phyloP scores from a whole-genome alignment of 1,284 basidiomycete species.

The Malassezia vespertilionis region DNA sequence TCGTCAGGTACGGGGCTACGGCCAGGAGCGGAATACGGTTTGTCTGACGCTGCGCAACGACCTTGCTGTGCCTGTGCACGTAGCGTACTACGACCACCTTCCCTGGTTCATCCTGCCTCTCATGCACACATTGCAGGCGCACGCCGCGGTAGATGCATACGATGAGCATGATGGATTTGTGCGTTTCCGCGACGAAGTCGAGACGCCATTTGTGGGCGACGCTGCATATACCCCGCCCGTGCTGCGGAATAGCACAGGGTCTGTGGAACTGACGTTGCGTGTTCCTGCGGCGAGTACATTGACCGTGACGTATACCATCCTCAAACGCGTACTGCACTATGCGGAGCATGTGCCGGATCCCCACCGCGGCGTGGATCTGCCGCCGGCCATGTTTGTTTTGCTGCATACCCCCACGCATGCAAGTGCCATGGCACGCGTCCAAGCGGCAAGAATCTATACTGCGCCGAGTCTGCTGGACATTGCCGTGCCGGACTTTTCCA shows the following conservation, averaged over 20 bases:
- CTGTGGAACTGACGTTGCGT: constrained; percentile 56
- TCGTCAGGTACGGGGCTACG: constrained; percentile 63
- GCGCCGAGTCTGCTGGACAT: constrained; percentile 71
- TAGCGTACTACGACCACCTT: constrained; percentile 77
- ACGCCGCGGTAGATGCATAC: constrained; percentile 15
- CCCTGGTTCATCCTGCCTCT: constrained; percentile 85
- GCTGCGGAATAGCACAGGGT: constrained; percentile 18
- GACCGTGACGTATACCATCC: constrained; percentile 62
- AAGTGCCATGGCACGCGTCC: background rate
- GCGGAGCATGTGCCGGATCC: constrained; percentile 93
- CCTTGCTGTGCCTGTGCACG: constrained; percentile 50
- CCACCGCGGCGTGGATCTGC: constrained; percentile 83
- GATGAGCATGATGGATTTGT: constrained; percentile 20
- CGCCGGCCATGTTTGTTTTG: constrained; percentile 54
- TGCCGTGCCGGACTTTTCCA: constrained; percentile 92
- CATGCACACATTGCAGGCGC: constrained; percentile 63
- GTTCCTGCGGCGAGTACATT: constrained; percentile 58
- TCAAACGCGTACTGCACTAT: constrained; percentile 78
- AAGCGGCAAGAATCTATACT: constrained; percentile 57
- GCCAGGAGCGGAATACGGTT: constrained; percentile 66
- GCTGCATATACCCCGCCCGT: constrained; percentile 24
- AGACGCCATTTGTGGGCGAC: constrained; percentile 18
- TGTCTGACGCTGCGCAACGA: constrained; percentile 63
- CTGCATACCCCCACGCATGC: constrained; percentile 3
- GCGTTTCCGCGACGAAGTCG: constrained; percentile 23